Percentiles rank a stretch among this genome's conserved stretches.
These are phyloP conservation scores for Teunomyces funiuensis DNA, from an alignment of 805 yeast genomes.

Conservation along the genomic window DNA sequence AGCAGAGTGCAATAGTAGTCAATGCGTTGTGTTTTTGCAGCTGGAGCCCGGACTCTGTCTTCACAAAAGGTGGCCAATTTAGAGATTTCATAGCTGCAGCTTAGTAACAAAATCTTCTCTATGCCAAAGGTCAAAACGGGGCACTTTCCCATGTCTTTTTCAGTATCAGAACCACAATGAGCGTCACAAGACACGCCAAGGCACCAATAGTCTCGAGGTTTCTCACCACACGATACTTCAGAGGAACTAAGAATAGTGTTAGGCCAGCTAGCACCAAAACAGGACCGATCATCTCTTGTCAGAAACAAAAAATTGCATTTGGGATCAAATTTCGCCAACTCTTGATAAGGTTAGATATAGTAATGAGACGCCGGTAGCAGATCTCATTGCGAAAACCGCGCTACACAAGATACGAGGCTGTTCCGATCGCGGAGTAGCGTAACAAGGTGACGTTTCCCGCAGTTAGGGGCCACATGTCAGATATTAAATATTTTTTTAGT, in stretches of 20 bases:
- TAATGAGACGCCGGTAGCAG: not conserved
- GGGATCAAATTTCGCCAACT: not conserved
- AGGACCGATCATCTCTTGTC: not conserved
- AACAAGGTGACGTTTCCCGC: not conserved
- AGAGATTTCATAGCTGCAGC: conserved; percentile 29
- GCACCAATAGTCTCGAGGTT: not conserved
- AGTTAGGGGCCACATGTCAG: too few relatives aligned
- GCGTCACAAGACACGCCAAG: conserved; percentile 7
- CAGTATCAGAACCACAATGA: conserved; percentile 23
- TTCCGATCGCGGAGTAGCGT: conserved; percentile 2
- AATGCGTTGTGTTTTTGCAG: conserved; percentile 32
- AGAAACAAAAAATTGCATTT: not conserved
- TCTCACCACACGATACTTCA: conserved; percentile 2
- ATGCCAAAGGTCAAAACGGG: conserved; percentile 30
- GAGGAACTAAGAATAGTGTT: not conserved
- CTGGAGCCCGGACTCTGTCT: conserved; percentile 19
- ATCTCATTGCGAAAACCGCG: too few relatives aligned
- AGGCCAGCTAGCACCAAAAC: not conserved
- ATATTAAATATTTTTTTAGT: too few relatives aligned
- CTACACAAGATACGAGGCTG: too few relatives aligned
- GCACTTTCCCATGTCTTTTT: conserved; percentile 25
- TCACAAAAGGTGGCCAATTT: conserved; percentile 22
- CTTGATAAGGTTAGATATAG: not conserved
- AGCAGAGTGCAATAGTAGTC: conserved; percentile 40
- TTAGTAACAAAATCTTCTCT: conserved; percentile 27